Evolutionary conservation across 192 early-diverging fungal genomes (phyloP).

Genomic region (Podila clonocystis): DNA sequence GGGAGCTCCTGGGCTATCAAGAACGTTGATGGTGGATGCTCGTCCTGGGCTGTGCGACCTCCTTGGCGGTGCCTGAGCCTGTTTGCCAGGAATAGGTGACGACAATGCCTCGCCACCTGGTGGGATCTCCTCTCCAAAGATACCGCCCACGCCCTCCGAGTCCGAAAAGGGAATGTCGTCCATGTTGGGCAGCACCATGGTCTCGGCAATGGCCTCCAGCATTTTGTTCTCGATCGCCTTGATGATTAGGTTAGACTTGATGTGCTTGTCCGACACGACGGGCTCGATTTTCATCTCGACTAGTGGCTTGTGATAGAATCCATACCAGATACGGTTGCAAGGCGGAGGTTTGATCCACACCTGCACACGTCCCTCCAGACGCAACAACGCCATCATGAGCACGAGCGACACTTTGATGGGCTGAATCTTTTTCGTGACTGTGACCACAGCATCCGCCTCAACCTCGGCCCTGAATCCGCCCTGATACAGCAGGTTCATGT

Average conservation of each 20-base stretch:
- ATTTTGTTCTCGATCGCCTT: constrained; percentile 88
- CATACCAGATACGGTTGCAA: constrained; percentile 88
- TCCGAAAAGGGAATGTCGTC: constrained; percentile 87
- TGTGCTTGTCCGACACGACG: constrained; percentile 85
- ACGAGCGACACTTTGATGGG: constrained; percentile 82
- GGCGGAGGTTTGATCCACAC: constrained; percentile 82
- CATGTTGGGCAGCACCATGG: constrained; percentile 88
- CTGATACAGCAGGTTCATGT: constrained; percentile 81
- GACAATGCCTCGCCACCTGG: constrained; percentile 14
- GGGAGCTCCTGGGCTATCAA: constrained; percentile 3
- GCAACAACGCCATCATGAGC: constrained; percentile 77
- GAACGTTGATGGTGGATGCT: constrained; percentile 22
- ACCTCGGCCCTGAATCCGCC: constrained; percentile 81
- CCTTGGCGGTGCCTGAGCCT: not conserved
- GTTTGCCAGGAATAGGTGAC: not conserved
- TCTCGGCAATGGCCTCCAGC: constrained; percentile 80
- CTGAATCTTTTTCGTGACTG: constrained; percentile 62
- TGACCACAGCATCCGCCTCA: constrained; percentile 71
- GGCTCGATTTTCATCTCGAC: constrained; percentile 80
- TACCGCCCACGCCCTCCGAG: constrained; percentile 62
- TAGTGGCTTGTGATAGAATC: constrained; percentile 81
- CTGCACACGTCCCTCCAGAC: constrained; percentile 77
- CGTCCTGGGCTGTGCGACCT: constrained; percentile 15
- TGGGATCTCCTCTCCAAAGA: constrained; percentile 60
- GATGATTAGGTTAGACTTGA: constrained; percentile 81